Evolutionary conservation across 176 grass and related monocot species (phyloP).

Genomic region (Elymus sibiricus): DNA sequence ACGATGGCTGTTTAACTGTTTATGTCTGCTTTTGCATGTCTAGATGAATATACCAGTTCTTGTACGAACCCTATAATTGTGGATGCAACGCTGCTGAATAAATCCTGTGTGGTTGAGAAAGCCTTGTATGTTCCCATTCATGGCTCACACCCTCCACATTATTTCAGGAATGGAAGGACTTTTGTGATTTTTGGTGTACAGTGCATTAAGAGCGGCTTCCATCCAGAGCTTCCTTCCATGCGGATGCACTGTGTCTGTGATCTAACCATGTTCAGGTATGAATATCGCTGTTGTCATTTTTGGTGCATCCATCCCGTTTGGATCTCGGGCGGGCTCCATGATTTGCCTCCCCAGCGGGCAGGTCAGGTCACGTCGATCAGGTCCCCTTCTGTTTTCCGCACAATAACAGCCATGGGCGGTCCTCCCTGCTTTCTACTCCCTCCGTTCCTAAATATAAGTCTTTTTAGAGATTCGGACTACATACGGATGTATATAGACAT

Average conservation of each 20-base stretch:
- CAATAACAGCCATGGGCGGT: conserved; percentile 10
- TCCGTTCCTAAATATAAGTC: too few relatives aligned
- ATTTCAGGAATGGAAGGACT: not conserved
- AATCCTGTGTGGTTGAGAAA: not conserved
- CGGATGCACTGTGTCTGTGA: not conserved
- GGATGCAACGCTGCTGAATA: not conserved
- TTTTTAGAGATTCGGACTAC: too few relatives aligned
- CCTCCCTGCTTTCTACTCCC: not conserved
- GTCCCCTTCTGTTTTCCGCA: not conserved
- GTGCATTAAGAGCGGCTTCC: not conserved
- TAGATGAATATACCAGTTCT: not conserved
- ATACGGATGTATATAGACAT: too few relatives aligned
- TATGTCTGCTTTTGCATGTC: not conserved
- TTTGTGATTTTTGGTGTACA: not conserved
- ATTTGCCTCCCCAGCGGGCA: conserved; percentile 10
- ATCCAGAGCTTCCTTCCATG: not conserved
- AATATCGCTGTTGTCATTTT: not conserved
- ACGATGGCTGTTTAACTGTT: not conserved
- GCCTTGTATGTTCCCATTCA: not conserved
- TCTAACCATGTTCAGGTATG: conserved; percentile 26
- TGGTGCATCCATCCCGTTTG: not conserved
- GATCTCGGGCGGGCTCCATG: conserved; percentile 20
- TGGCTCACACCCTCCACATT: conserved; percentile 9
- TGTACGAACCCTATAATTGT: not conserved
- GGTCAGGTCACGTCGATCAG: not conserved